Conservation (phyloP, 2,329 filamentous ascomycete species). For the Zymoseptoria tritici region DNA sequence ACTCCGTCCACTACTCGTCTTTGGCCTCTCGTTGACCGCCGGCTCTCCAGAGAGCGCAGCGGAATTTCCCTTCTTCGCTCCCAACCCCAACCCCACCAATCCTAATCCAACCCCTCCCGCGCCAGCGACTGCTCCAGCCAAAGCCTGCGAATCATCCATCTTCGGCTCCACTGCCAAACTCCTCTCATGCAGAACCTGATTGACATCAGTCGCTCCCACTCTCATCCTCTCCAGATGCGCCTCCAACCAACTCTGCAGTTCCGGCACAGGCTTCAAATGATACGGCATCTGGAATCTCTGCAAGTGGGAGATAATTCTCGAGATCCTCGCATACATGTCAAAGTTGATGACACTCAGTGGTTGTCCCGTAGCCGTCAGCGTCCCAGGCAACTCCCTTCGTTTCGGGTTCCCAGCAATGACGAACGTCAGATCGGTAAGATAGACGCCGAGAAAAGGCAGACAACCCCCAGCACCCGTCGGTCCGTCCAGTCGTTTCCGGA, state of each 20-base stretch:
- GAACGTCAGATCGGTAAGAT: constrained; percentile 92
- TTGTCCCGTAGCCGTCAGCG: constrained; percentile 50
- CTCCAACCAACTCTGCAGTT: constrained; percentile 90
- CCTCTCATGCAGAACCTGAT: constrained; percentile 69
- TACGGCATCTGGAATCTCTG: constrained; percentile 96
- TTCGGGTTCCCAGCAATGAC: constrained; percentile 89
- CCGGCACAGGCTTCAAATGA: constrained; percentile 69
- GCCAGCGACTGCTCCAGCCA: not conserved
- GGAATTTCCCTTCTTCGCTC: not conserved
- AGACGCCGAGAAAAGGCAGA: constrained; percentile 91
- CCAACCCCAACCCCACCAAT: not conserved
- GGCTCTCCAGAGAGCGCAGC: not conserved
- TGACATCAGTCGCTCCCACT: constrained; percentile 52
- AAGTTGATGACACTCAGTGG: constrained; percentile 86
- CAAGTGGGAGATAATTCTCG: constrained; percentile 89
- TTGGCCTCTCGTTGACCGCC: not conserved
- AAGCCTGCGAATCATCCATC: constrained; percentile 4
- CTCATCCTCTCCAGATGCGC: constrained; percentile 72
- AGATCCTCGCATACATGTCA: constrained; percentile 90
- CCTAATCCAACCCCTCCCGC: not conserved
- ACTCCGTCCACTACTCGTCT: not conserved
- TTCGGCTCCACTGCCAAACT: constrained; percentile 73
- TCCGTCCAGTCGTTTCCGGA: constrained; percentile 75
- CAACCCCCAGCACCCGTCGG: constrained; percentile 63
- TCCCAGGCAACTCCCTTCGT: constrained; percentile 64